Evolutionary conservation across 139 green algal species (phyloP).

Genomic region (Yamagishiella unicocca): DNA sequence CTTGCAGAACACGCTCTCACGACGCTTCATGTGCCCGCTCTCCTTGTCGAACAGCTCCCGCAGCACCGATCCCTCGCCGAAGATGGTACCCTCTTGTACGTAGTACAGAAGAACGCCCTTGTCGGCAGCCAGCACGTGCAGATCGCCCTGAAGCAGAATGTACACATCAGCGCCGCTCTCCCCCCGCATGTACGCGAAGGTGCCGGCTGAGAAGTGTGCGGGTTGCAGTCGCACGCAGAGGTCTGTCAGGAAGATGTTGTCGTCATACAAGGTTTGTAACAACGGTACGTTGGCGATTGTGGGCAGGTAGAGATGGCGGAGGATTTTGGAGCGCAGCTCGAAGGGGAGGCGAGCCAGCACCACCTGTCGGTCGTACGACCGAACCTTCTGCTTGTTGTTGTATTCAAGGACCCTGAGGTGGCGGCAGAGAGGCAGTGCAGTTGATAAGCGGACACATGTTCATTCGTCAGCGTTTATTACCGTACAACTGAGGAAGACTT

Average conservation of each 20-base stretch:
- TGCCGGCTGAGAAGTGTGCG: constrained; percentile 59
- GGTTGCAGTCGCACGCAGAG: constrained; percentile 65
- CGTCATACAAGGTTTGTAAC: constrained; percentile 38
- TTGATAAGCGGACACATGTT: too few relatives aligned
- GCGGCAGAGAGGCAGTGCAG: too few relatives aligned
- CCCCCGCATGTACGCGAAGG: constrained; percentile 64
- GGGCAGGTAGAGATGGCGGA: constrained; percentile 64
- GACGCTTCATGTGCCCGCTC: constrained; percentile 51
- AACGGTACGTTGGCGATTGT: constrained; percentile 46
- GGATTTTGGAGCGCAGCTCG: constrained; percentile 62
- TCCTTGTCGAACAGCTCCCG: constrained; percentile 43
- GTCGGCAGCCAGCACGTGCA: constrained; percentile 60
- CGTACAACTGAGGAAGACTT: too few relatives aligned
- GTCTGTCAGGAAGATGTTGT: constrained; percentile 68
- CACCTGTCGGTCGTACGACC: constrained; percentile 58
- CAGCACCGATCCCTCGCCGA: constrained; percentile 62
- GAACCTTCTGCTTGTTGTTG: constrained; percentile 61
- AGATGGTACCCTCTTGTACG: constrained; percentile 63
- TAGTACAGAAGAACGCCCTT: constrained; percentile 43
- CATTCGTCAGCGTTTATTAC: too few relatives aligned
- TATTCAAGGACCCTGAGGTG: constrained; percentile 63
- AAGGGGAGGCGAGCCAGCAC: constrained; percentile 65
- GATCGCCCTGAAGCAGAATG: constrained; percentile 66
- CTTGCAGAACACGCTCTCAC: constrained; percentile 64
- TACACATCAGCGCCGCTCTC: constrained; percentile 63